These are phyloP conservation scores for Colletotrichum agaves DNA, from an alignment of 2,329 filamentous ascomycete genomes.

Conservation along the genomic window DNA sequence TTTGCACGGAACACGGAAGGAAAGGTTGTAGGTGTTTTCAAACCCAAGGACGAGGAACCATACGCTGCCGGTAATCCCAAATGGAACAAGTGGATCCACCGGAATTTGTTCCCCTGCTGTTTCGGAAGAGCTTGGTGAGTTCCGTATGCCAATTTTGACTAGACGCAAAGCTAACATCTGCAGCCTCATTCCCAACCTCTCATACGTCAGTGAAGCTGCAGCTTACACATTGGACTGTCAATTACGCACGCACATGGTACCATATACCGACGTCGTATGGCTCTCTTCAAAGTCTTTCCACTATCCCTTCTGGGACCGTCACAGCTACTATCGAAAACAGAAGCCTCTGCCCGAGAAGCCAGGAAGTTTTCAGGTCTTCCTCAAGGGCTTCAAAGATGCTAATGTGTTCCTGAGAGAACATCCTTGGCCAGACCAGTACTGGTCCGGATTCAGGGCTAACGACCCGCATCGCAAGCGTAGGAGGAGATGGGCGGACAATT, in stretches of 20 bases:
- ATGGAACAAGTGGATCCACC: conserved; percentile 99
- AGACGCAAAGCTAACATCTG: conserved; percentile 23
- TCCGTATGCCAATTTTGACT: conserved; percentile 23
- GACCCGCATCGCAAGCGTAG: conserved; percentile 75
- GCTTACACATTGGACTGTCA: conserved; percentile 95
- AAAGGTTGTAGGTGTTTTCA: conserved; percentile 97
- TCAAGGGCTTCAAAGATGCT: conserved; percentile 97
- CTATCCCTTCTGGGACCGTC: conserved; percentile 96
- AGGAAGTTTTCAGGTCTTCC: conserved; percentile 96
- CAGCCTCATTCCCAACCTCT: conserved; percentile 93
- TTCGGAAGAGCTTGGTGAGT: conserved; percentile 88
- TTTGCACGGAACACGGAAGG: conserved; percentile 93
- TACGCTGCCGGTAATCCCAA: conserved; percentile 98
- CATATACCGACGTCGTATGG: conserved; percentile 94
- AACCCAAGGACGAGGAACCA: conserved; percentile 98
- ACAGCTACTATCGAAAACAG: conserved; percentile 87
- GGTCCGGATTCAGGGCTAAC: conserved; percentile 74
- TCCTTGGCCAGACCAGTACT: conserved; percentile 94
- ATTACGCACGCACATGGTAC: conserved; percentile 89
- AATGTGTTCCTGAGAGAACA: conserved; percentile 95
- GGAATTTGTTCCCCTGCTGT: conserved; percentile 96
- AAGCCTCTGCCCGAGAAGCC: conserved; percentile 89
- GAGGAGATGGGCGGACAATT: conserved; percentile 54
- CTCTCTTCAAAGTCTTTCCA: conserved; percentile 97
- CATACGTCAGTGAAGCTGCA: conserved; percentile 96